Percentiles rank a stretch among this genome's conserved stretches.
Evolutionary conservation across 306 rosid genomes (phyloP).

Genomic region (Calophaca sinica): DNA sequence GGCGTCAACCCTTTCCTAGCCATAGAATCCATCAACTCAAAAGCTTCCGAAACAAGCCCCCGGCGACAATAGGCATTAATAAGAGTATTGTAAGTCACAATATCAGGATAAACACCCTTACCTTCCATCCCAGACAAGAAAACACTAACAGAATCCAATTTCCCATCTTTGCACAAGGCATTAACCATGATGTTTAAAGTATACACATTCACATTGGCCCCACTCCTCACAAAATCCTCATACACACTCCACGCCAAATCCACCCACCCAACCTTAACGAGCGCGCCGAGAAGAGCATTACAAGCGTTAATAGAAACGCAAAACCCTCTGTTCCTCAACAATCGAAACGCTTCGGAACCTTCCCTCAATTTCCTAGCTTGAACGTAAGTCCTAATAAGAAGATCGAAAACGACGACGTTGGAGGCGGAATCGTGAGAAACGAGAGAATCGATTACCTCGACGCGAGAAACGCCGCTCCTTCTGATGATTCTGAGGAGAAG

Average conservation of each 20-base stretch:
- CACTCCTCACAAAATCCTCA: conserved; percentile 60
- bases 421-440: not conserved
- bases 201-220: conserved; percentile 64
- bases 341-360: conserved; percentile 71
- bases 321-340: conserved; percentile 61
- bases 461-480: conserved; percentile 72
- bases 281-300: conserved; percentile 80
- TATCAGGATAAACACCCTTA: conserved; percentile 66
- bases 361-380: conserved; percentile 87
- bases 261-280: conserved; percentile 84
- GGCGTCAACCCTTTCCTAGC: conserved; percentile 65
- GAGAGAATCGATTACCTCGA: conserved; percentile 61
- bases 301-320: conserved; percentile 71
- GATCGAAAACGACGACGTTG: conserved; percentile 59
- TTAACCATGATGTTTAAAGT: conserved; percentile 91
- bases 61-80: conserved; percentile 71
- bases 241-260: conserved; percentile 82
- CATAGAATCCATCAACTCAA: conserved; percentile 60
- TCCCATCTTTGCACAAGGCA: conserved; percentile 63
- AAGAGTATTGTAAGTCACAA: conserved; percentile 81
- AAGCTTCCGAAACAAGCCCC: conserved; percentile 68
- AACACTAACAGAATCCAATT: conserved; percentile 52
- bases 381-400: conserved; percentile 83
- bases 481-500: conserved; percentile 74
- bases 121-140: conserved; percentile 71